Evolutionary conservation across 805 yeast species (phyloP).

Genomic region (Brettanomyces nanus): DNA sequence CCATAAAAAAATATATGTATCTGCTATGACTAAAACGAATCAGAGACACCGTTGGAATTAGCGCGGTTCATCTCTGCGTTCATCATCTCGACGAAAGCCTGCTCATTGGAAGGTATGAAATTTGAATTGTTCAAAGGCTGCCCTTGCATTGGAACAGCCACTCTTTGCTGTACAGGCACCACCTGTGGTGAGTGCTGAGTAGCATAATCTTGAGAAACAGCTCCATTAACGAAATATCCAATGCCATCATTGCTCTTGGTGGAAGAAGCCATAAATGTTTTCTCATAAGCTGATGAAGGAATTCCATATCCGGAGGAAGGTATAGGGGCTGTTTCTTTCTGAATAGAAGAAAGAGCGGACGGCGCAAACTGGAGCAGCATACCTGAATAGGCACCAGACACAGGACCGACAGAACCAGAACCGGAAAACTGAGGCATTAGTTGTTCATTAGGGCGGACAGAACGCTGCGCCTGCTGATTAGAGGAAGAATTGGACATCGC

Average conservation of each 20-base stretch:
- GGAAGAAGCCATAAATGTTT: not conserved
- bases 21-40: too few relatives aligned
- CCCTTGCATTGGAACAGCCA: too few relatives aligned
- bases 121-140: too few relatives aligned
- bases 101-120: not conserved
- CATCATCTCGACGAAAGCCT: not conserved
- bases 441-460: not conserved
- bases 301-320: not conserved
- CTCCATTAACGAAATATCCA: conserved; percentile 2
- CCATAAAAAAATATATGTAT: not conserved
- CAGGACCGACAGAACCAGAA: too few relatives aligned
- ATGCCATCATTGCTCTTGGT: not conserved
- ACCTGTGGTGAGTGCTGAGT: not conserved
- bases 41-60: not conserved
- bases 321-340: too few relatives aligned
- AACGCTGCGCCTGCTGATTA: not conserved
- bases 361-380: not conserved
- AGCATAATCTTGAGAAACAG: conserved; percentile 3
- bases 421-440: too few relatives aligned
- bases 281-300: not conserved
- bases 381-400: too few relatives aligned
- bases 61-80: not conserved
- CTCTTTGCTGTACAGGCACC: not conserved
- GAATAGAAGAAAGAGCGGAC: conserved; percentile 1
- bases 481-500: conserved; percentile 4